Evolutionary conservation across 1,284 basidiomycete species (phyloP).

Genomic region (Puccinia horiana): DNA sequence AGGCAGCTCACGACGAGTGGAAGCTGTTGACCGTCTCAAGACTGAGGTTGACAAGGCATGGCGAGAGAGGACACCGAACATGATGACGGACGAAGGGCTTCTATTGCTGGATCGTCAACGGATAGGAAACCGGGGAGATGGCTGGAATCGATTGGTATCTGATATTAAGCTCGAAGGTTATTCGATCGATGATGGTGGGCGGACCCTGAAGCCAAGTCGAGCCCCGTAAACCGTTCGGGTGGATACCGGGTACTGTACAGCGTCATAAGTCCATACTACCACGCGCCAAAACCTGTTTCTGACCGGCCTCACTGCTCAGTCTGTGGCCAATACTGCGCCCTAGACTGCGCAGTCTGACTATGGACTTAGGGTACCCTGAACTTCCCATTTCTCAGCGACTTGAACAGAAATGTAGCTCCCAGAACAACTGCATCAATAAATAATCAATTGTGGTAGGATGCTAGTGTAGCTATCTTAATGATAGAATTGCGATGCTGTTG

Average conservation of each 20-base stretch:
- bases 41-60: conserved; percentile 5
- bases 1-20: conserved; percentile 16
- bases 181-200: neutral
- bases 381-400: neutral
- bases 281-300: neutral
- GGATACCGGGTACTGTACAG: neutral
- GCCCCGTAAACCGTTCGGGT: neutral
- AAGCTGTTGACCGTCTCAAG: conserved; percentile 12
- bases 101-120: neutral
- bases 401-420: neutral
- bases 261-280: neutral
- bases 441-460: too few species aligned
- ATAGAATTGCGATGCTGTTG: neutral
- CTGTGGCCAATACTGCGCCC: neutral
- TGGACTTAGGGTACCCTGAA: neutral
- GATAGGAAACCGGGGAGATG: neutral
- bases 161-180: neutral
- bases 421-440: too few species aligned
- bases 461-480: neutral
- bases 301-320: neutral
- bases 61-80: conserved; percentile 9
- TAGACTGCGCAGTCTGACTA: neutral
- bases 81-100: neutral
- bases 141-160: neutral
- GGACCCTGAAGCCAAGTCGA: neutral